Evolutionary conservation across 345 rosid genomes (phyloP).

Genomic region (Eucalyptus marginata): DNA sequence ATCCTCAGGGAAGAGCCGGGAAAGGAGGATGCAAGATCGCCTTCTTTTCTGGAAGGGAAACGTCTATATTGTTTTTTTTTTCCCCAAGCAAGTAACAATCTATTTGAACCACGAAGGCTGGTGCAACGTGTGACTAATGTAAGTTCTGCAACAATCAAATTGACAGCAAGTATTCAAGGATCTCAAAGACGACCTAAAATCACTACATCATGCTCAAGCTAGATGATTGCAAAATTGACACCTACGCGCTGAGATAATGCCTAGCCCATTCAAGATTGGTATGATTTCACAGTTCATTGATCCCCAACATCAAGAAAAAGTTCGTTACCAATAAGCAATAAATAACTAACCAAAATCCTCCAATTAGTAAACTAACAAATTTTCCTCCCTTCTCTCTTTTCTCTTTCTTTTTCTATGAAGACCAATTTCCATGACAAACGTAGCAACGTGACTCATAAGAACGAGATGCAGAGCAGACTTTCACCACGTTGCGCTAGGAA

Average conservation of each 20-base stretch:
- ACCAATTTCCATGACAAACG: not conserved
- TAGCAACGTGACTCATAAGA: not conserved
- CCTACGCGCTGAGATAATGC: not conserved
- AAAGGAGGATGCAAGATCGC: too few relatives aligned
- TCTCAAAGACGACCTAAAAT: not conserved
- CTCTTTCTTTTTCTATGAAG: not conserved
- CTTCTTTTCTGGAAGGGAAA: too few relatives aligned
- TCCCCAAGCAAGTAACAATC: too few relatives aligned
- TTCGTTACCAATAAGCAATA: not conserved
- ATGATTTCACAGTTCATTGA: not conserved
- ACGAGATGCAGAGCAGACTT: not conserved
- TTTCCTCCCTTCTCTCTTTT: not conserved
- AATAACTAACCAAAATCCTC: not conserved
- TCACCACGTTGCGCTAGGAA: not conserved
- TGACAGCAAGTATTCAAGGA: not conserved
- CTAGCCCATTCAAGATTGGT: not conserved
- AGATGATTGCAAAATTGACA: not conserved
- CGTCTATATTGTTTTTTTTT: too few relatives aligned
- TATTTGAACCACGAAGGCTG: too few relatives aligned
- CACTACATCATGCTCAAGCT: not conserved
- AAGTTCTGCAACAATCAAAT: not conserved
- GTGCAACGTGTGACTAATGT: too few relatives aligned
- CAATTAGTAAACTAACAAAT: not conserved
- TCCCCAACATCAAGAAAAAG: not conserved
- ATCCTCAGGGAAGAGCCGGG: not conserved